phyloP scores from a whole-genome alignment of 2,329 filamentous ascomycete genomes.

The Hypoxylon sp. region DNA sequence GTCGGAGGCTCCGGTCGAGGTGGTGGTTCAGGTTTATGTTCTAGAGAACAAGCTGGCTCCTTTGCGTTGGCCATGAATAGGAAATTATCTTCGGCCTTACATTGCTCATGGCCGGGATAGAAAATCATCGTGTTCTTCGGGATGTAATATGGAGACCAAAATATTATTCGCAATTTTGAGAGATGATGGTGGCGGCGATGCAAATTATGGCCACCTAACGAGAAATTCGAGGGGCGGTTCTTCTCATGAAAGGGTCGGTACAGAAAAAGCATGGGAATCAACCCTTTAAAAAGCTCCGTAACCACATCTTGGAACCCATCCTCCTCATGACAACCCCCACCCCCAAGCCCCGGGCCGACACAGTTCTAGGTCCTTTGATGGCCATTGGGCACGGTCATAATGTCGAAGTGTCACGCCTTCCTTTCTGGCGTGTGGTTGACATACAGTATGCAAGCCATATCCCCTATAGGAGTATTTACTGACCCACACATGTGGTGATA shows the following conservation, averaged over 20 bases:
- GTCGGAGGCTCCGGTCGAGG: constrained; percentile 54
- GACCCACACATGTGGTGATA: constrained; percentile 47
- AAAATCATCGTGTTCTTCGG: constrained; percentile 28
- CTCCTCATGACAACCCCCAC: constrained; percentile 38
- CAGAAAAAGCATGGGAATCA: constrained; percentile 32
- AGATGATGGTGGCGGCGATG: constrained; percentile 15
- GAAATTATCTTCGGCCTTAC: constrained; percentile 7
- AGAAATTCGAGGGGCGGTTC: constrained; percentile 18
- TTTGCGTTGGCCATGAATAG: constrained; percentile 21
- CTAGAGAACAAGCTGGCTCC: constrained; percentile 23
- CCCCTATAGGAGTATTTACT: constrained; percentile 40
- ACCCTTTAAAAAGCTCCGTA: constrained; percentile 34
- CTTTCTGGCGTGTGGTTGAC: constrained; percentile 36
- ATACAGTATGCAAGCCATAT: constrained; percentile 33
- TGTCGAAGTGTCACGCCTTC: constrained; percentile 44
- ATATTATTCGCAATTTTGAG: constrained; percentile 13
- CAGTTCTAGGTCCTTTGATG: constrained; percentile 35
- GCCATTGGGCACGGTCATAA: constrained; percentile 40
- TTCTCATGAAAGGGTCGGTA: constrained; percentile 19
- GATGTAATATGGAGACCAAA: constrained; percentile 18
- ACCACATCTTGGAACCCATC: constrained; percentile 31
- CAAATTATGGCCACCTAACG: constrained; percentile 12
- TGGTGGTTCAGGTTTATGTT: constrained; percentile 51
- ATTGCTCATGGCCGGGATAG: constrained; percentile 12
- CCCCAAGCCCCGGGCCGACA: constrained; percentile 38